phyloP scores from a whole-genome alignment of 2,329 filamentous ascomycete species.

The Talaromyces sp. region DNA sequence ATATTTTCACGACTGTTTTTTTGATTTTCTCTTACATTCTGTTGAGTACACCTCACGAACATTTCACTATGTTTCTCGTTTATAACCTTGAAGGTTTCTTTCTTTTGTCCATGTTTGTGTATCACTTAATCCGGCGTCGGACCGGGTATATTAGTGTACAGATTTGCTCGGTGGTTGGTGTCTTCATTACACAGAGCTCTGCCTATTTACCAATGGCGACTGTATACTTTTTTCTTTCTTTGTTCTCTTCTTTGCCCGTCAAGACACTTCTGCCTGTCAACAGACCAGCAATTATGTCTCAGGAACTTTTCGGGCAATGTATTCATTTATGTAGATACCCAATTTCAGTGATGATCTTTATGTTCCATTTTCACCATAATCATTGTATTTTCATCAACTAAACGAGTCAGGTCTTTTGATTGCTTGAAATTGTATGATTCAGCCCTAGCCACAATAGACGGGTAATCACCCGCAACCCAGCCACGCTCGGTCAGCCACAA shows the following conservation, averaged over 20 bases:
- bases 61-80: constrained; percentile 2
- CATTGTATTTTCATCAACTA: not conserved
- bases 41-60: not conserved
- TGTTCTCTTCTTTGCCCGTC: constrained; percentile 5
- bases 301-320: constrained; percentile 5
- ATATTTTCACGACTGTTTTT: not conserved
- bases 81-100: not conserved
- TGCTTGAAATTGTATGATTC: not conserved
- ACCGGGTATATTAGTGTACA: constrained; percentile 8
- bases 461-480: not conserved
- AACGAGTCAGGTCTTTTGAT: not conserved
- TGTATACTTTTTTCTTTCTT: constrained; percentile 13
- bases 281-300: not conserved
- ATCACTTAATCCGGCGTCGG: constrained; percentile 1
- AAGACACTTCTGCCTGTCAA: not conserved
- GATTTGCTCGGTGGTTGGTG: not conserved
- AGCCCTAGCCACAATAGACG: not conserved
- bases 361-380: not conserved
- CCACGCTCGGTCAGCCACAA: constrained; percentile 1
- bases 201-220: not conserved
- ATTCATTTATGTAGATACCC: constrained; percentile 20
- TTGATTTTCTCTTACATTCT: not conserved
- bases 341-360: constrained; percentile 4
- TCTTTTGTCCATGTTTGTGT: not conserved
- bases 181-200: not conserved